These are phyloP conservation scores for Alternaria novae-zelandiae DNA, from an alignment of 2,329 filamentous ascomycete species.

Conservation along the genomic window DNA sequence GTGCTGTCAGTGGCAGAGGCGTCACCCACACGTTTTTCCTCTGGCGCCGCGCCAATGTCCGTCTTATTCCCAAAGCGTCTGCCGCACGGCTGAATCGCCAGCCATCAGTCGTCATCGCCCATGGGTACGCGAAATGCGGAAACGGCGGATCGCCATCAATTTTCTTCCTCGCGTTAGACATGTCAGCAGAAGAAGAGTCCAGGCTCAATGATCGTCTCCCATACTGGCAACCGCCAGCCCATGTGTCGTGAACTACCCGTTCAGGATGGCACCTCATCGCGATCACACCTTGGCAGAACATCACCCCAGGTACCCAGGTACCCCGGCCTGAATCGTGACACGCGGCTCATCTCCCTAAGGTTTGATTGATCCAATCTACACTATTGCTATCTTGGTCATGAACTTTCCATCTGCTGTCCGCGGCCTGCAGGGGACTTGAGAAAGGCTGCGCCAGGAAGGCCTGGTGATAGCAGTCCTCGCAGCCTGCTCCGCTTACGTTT, in stretches of 20 bases:
- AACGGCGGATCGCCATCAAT: conserved; percentile 14
- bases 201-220: conserved; percentile 13
- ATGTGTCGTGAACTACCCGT: conserved; percentile 11
- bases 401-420: conserved; percentile 16
- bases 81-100: conserved; percentile 22
- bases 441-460: conserved; percentile 24
- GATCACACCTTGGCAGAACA: background rate
- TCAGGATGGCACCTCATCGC: conserved; percentile 4
- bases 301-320: background rate
- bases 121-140: conserved; percentile 11
- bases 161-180: conserved; percentile 14
- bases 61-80: conserved; percentile 19
- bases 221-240: conserved; percentile 6
- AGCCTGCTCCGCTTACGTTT: conserved; percentile 32
- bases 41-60: conserved; percentile 22
- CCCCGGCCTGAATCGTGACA: background rate
- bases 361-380: conserved; percentile 20
- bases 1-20: conserved; percentile 31
- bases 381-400: conserved; percentile 15
- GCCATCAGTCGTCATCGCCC: conserved; percentile 25
- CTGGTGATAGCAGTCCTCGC: conserved; percentile 30
- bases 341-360: conserved; percentile 12
- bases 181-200: background rate
- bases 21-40: conserved; percentile 22
- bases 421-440: conserved; percentile 17